Evolutionary conservation across 78 protist genomes (phyloP).

Genomic region (Monocercomonoides exilis): DNA sequence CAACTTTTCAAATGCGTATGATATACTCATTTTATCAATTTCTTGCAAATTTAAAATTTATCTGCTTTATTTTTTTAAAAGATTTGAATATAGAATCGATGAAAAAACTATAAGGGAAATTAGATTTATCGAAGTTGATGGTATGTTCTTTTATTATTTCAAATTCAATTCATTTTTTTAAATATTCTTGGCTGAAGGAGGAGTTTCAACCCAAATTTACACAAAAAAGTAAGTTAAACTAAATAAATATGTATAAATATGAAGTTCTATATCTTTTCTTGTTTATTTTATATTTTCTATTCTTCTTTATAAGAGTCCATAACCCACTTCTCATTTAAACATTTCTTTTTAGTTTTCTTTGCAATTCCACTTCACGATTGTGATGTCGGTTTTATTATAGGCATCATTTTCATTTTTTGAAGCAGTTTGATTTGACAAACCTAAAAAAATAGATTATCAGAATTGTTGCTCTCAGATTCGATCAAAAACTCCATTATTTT

Average conservation of each 20-base stretch:
- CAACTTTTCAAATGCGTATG: neutral
- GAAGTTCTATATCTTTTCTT: neutral
- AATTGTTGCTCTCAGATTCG: too few species aligned
- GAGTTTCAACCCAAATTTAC: neutral
- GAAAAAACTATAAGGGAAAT: neutral
- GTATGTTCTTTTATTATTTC: neutral
- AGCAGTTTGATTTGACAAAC: too few species aligned
- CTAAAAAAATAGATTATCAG: too few species aligned
- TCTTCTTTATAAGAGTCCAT: too few species aligned
- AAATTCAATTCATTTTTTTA: neutral
- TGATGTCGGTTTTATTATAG: too few species aligned
- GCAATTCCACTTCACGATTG: too few species aligned
- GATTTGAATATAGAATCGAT: constrained; percentile 2
- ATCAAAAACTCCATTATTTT: too few species aligned
- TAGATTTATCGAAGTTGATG: neutral
- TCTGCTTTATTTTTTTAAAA: neutral
- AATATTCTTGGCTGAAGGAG: neutral
- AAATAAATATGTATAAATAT: neutral
- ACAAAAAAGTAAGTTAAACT: neutral
- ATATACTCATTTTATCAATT: neutral
- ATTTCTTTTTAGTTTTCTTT: neutral
- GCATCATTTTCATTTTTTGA: too few species aligned
- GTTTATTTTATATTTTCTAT: neutral
- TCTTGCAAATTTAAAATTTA: neutral
- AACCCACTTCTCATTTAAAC: too few species aligned